These are phyloP conservation scores for Russula dissimulans DNA, from an alignment of 768 basidiomycete species.

Conservation along the genomic window DNA sequence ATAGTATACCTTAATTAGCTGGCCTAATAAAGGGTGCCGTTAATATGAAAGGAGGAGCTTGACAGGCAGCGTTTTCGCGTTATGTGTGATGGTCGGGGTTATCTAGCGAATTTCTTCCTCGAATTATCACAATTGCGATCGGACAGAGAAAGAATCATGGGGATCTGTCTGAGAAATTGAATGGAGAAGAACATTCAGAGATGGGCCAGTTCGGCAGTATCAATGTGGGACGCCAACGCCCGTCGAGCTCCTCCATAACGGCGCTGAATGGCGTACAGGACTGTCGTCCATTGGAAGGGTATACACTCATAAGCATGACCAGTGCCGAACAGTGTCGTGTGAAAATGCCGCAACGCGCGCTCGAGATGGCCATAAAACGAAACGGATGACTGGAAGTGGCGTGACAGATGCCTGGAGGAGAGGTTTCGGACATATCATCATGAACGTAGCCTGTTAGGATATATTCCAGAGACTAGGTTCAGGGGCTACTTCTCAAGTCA, in stretches of 20 bases:
- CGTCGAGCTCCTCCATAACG: not conserved
- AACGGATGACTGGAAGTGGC: no score
- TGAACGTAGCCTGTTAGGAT: not conserved
- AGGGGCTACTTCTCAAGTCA: no score
- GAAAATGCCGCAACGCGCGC: not conserved
- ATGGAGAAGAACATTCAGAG: not conserved
- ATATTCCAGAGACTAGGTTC: no score
- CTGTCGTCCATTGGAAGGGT: no score
- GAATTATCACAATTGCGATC: not conserved
- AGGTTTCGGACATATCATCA: not conserved
- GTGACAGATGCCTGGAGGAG: not conserved
- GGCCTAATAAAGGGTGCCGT: not conserved
- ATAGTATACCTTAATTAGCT: not conserved
- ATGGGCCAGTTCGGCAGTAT: not conserved
- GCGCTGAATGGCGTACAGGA: not conserved
- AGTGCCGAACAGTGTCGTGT: slow-evolving; percentile 1
- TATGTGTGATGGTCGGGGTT: not conserved
- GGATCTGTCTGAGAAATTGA: not conserved
- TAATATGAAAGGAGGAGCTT: not conserved
- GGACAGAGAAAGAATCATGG: not conserved
- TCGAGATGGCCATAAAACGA: not conserved
- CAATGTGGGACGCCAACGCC: not conserved
- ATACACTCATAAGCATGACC: not conserved
- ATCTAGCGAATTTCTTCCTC: not conserved
- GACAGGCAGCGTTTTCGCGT: not conserved